Conservation (phyloP, 176 grass and related monocot genomes). For the Phoenix roebelenii region DNA sequence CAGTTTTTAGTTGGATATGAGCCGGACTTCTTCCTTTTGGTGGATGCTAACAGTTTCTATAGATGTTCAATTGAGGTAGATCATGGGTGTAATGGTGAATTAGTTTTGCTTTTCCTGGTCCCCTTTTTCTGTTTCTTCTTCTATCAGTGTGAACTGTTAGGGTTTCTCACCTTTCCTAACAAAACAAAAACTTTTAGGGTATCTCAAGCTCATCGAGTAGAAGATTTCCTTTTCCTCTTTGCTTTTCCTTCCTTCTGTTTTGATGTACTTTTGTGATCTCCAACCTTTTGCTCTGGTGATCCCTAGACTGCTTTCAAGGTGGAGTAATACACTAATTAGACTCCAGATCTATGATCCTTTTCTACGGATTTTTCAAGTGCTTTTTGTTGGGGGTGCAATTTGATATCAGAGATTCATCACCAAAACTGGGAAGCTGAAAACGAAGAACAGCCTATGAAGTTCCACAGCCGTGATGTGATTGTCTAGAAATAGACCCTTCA, state of each 20-base stretch:
- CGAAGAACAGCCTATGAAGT: too few relatives aligned
- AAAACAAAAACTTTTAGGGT: slow-evolving; percentile 30
- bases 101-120: background rate
- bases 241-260: slow-evolving; percentile 11
- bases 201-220: background rate
- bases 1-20: background rate
- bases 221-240: background rate
- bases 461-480: too few relatives aligned
- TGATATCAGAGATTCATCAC: too few relatives aligned
- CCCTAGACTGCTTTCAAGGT: background rate
- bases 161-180: slow-evolving; percentile 45
- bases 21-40: slow-evolving; percentile 4
- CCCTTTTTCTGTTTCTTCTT: background rate
- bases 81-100: too few relatives aligned
- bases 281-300: slow-evolving; percentile 22
- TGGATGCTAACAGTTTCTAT: background rate
- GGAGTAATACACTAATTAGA: too few relatives aligned
- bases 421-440: too few relatives aligned
- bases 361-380: too few relatives aligned
- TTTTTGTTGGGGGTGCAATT: too few relatives aligned
- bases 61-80: background rate
- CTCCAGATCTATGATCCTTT: too few relatives aligned
- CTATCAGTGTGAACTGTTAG: slow-evolving; percentile 11
- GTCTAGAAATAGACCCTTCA: too few relatives aligned
- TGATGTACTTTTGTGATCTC: slow-evolving; percentile 11